Percentiles rank a stretch among this genome's conserved stretches.
phyloP scores from a whole-genome alignment of 345 rosid species.

The Eucalyptus albens region DNA sequence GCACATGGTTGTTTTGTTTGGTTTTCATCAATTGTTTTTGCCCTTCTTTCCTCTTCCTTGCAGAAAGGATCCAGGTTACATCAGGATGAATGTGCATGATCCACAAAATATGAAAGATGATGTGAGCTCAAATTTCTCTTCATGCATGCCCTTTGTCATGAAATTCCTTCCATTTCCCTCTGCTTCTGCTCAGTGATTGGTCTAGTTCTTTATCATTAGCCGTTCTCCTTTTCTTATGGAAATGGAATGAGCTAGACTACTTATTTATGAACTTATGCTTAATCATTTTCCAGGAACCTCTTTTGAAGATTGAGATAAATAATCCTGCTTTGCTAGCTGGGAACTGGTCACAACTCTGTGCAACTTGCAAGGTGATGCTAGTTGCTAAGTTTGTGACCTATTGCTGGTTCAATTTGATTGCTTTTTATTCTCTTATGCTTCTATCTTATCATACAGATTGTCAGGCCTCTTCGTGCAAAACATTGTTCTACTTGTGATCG shows the following conservation, averaged over 20 bases:
- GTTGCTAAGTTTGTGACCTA: background rate
- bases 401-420: background rate
- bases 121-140: constrained; percentile 26
- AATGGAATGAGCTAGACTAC: background rate
- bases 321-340: constrained; percentile 92
- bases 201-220: background rate
- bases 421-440: background rate
- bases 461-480: constrained; percentile 95
- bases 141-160: background rate
- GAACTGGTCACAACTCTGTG: constrained; percentile 97
- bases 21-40: background rate
- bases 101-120: constrained; percentile 87
- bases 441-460: constrained; percentile 34
- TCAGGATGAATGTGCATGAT: constrained; percentile 73
- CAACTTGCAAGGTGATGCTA: constrained; percentile 83
- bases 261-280: background rate
- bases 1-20: background rate
- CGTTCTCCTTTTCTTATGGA: background rate
- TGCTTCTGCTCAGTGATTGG: background rate
- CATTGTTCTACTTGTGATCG: constrained; percentile 94
- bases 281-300: constrained; percentile 57
- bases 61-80: constrained; percentile 97
- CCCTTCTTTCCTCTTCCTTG: background rate
- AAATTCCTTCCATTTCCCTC: background rate
- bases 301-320: constrained; percentile 82